A percentile compares a stretch with the other conserved stretches of the same genome.
Conservation (phyloP, 208 protist species). For the Leishmania arabica region DNA sequence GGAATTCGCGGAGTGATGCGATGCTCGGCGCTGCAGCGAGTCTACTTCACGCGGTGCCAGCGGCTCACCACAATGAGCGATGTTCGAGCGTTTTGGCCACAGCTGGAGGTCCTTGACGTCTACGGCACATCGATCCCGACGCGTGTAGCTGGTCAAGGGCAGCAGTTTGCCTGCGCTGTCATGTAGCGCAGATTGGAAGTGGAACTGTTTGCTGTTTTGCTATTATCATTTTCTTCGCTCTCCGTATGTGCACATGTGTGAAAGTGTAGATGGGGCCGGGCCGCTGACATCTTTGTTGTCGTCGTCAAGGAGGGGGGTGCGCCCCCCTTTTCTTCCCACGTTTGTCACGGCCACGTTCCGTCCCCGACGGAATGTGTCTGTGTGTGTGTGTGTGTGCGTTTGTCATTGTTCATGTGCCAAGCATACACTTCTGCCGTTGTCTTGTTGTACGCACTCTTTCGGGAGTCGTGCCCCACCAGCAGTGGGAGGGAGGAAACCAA, state of each 20-base stretch:
- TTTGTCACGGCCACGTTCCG: background rate
- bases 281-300: background rate
- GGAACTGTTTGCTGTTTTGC: background rate
- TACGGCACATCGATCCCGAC: slow-evolving; percentile 79
- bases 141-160: slow-evolving; percentile 48
- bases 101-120: slow-evolving; percentile 73
- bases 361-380: background rate
- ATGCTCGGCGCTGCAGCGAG: slow-evolving; percentile 52
- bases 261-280: background rate
- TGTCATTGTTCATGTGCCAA: background rate
- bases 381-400: background rate
- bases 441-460: no score
- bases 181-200: slow-evolving; percentile 32
- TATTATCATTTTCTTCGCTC: background rate
- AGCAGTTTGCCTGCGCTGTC: slow-evolving; percentile 57
- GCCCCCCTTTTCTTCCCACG: background rate
- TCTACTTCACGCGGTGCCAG: slow-evolving; percentile 71
- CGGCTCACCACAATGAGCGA: slow-evolving; percentile 51
- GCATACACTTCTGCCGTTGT: background rate
- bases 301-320: background rate
- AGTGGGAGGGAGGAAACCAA: background rate
- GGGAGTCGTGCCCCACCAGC: background rate
- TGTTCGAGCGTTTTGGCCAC: slow-evolving; percentile 36
- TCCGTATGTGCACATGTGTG: background rate
- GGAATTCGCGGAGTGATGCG: slow-evolving; percentile 51